Base-by-base conservation (phyloP, 257 asterid genomes). In the Misopates orontium region DNA sequence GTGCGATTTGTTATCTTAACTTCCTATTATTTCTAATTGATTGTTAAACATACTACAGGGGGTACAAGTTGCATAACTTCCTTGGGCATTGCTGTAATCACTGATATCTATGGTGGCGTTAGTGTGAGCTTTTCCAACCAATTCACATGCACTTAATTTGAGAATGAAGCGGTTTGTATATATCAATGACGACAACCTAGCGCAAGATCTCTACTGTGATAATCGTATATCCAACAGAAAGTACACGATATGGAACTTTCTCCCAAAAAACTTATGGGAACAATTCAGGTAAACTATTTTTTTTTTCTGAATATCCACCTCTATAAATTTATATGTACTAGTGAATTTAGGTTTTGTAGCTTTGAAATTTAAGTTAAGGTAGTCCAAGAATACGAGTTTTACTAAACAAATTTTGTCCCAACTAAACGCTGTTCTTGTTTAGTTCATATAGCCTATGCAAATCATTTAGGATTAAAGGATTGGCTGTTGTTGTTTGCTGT, bases 241-340 rank as follows among this genome's bases (percentile, higher is more conserved):
- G 83, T 94, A 94, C 72, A 94, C 97, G n/a, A 59, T 86, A 56
- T 81, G 84, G 95, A 94, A 94, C 75, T 94, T 94, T 81, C 87
- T 94, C 47, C 99, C 99, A 48, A 94, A 94, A 75, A 94, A 94
- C 76, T 87, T 94, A 75, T 87, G 92, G 97, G 99, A 94, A 57
- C 99, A 94, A 61, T 94, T 94, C 96, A 94, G 99, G 99, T 90
- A 55, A 69, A 66, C 68, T 51, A n/a, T n/a, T n/a, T 50, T 13
- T 14, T 66, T 20, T 56, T 50, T 57, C 64, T 68, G 56, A 57
- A n/a, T 32, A 24, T 14, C 32, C 4, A 8, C 47, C 22, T 59
- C 50, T 58, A 28, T 7, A 2, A 3, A 28, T 28, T 28, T 28
- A 44, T 72, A 71, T 48, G 24, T 68, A 31, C 66, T 39, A 10